Evolutionary conservation across 139 green algal genomes (phyloP), one percentile per base, ranked within the genome.

Genomic region (Asterochloris sp.): DNA sequence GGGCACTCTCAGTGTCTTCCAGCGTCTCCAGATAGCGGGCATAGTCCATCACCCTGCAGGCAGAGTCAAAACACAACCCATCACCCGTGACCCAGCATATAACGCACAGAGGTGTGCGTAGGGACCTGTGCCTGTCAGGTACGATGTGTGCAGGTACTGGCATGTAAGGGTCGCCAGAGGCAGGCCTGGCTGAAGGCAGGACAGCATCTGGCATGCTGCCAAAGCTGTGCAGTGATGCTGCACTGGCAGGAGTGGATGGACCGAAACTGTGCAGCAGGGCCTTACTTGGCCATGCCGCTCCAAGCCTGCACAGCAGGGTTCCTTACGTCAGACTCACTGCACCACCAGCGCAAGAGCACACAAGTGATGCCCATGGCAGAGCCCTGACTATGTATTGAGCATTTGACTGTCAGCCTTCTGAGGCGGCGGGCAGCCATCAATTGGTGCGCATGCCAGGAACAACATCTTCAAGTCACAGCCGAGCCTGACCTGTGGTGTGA

Each of bases 21-120:
- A 81, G 13, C 0, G 24, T 64, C 19, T 90, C 83, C 60, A 90
- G 63, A 69, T 91, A 91, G 21, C 80, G 78, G 0, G 74, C 82
- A 76, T 91, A 89, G 61, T 87, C 68, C n/a, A 74, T 61, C 68
- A 92, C 84, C 78, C 87, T 92, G 63, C 38, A 26, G n/a, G 12
- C 64, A 76, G 13, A 28, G 11, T 54, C 47, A 63, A 13, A 11
- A 76, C 62, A 14, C 12, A 73, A 62, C 68, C 69, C 68, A 68
- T 26, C 11, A 69, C 11, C 67, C 13, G 10, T 17, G 24, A 74
- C 16, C n/a, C 24, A 24, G 11, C 28, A 74, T 71, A 11, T n/a
- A 4, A n/a, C 63, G 63, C 10, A 68, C 13, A 13, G 17, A 63
- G 9, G 13, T 82, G 63, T 61, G 63, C 63, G n/a, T 8, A 16